Base-by-base conservation (phyloP, 106 monocot species). In the Dendrobium chrysotoxum region DNA sequence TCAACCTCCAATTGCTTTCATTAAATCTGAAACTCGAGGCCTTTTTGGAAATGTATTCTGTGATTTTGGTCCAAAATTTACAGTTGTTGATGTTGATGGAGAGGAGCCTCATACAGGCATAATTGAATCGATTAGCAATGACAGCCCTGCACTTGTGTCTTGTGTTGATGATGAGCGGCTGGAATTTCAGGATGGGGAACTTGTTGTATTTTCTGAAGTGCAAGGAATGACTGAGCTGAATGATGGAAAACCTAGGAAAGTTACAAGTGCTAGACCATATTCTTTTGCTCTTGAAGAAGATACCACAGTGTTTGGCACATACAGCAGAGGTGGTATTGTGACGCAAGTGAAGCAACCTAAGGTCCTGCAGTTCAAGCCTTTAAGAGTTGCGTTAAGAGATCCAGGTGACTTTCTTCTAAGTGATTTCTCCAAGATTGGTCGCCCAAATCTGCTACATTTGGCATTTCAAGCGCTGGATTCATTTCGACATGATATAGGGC, bases 41-140 rank as follows among this genome's bases (percentile, higher is more conserved):
- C 98, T 98, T 38, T 98, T 98, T 88, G 98, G 98, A 5, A 89
- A 77, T 79, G 79, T 92, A 11, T 98, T 95, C 71, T 95, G 91
- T 82, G 98, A 98, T 79, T 98, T 98, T 84, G 98, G 98, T 26
- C 94, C 92, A 58, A 88, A 85, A n/a, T 98, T 98, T 65, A 95
- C 88, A 2, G 98, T 98, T 77, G 70, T 84, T 65, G 98, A 98
- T 89, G 89, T 94, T 45, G 95, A 94, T 83, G 98, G 98, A 39
- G 89, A 94, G 84, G 98, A 98, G 46, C 94, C 98, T 81, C 94
- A 89, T 65, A 88, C 91, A 2, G 94, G 94, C 31, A 98, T 98
- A 76, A 88, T 98, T 84, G 92, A 91, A 77, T 88, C 94, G 7
- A 91, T 98, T 41, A 91, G 80, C 82, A 95, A 91, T 75, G 94